These are phyloP conservation scores for Trematosphaeria pertusa DNA, from an alignment of 2,329 filamentous ascomycete species.

Conservation along the genomic window DNA sequence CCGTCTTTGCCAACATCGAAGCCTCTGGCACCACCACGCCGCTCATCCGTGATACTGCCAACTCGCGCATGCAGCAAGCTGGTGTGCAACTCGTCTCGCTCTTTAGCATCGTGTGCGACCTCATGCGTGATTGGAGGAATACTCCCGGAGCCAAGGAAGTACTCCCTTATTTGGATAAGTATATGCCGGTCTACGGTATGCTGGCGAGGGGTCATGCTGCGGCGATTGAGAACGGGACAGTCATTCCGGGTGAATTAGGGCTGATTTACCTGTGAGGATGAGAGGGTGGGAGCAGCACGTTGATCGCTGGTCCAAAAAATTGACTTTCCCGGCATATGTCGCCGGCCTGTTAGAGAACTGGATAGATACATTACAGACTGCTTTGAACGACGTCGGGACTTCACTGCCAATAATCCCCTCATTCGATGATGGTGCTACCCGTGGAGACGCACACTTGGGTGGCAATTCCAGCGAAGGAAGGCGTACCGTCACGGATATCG, in stretches of 20 bases:
- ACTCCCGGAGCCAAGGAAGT: constrained; percentile 61
- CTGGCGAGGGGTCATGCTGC: constrained; percentile 68
- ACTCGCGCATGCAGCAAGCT: constrained; percentile 70
- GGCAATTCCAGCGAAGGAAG: too few species aligned
- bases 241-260: constrained; percentile 62
- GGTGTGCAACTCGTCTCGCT: constrained; percentile 70
- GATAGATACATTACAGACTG: too few species aligned
- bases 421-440: too few species aligned
- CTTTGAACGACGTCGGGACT: too few species aligned
- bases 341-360: too few species aligned
- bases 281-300: too few species aligned
- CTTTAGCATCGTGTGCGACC: constrained; percentile 70
- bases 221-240: constrained; percentile 65
- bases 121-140: constrained; percentile 75
- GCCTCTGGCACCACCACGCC: constrained; percentile 70
- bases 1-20: constrained; percentile 76
- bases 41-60: constrained; percentile 68
- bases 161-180: constrained; percentile 69
- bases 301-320: too few species aligned
- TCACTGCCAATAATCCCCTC: too few species aligned
- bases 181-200: constrained; percentile 69
- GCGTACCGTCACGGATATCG: too few species aligned
- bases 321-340: too few species aligned
- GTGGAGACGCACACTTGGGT: too few species aligned
- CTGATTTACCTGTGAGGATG: too few species aligned